These are phyloP conservation scores for Neopestalotiopsis sp. DNA, from an alignment of 2,329 filamentous ascomycete genomes.

Conservation along the genomic window DNA sequence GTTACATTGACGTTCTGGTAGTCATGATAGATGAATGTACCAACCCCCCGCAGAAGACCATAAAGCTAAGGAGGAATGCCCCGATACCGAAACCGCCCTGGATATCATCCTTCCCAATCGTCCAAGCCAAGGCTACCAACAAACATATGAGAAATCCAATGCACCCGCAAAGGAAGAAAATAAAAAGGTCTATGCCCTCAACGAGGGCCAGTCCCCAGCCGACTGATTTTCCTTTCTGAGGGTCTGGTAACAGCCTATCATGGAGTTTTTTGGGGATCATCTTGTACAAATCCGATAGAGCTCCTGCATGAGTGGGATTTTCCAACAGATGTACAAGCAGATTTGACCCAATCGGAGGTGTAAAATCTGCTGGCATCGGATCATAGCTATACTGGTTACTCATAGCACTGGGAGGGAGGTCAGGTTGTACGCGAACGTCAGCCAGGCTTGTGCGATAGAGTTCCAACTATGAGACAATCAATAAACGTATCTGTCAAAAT, in stretches of 20 bases:
- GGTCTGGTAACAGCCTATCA: conserved; percentile 28
- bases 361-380: conserved; percentile 27
- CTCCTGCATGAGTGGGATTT: conserved; percentile 30
- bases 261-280: conserved; percentile 33
- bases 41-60: conserved; percentile 26
- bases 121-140: conserved; percentile 28
- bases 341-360: conserved; percentile 32
- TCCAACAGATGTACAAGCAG: conserved; percentile 33
- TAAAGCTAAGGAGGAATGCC: conserved; percentile 31
- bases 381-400: conserved; percentile 30
- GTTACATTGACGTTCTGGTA: too few species aligned
- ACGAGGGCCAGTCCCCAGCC: conserved; percentile 35
- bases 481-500: too few species aligned
- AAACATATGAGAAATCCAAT: conserved; percentile 26
- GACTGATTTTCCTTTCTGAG: conserved; percentile 26
- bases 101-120: conserved; percentile 26
- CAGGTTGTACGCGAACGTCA: conserved; percentile 22
- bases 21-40: conserved; percentile 18
- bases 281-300: conserved; percentile 26
- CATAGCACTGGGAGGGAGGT: conserved; percentile 18
- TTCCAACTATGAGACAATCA: conserved; percentile 22
- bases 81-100: conserved; percentile 34
- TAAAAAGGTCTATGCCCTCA: conserved; percentile 30
- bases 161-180: conserved; percentile 26
- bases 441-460: conserved; percentile 22